phyloP scores from a whole-genome alignment of 2,329 filamentous ascomycete species.

The Bipolaris victoriae region DNA sequence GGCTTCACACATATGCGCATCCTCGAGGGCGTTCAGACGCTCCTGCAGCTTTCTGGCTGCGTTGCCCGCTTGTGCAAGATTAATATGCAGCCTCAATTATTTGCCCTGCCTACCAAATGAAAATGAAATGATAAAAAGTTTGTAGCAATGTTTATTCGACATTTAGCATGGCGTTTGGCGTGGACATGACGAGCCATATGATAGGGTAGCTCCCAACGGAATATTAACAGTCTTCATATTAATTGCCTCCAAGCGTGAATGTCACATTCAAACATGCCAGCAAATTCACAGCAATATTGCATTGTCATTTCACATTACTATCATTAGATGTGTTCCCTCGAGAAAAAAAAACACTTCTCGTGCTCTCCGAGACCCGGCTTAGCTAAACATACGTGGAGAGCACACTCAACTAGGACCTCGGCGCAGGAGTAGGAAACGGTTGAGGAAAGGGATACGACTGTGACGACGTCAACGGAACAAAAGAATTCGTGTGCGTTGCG shows the following conservation, averaged over 20 bases:
- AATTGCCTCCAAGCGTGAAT: neutral
- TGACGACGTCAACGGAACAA: constrained; percentile 40
- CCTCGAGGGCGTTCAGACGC: constrained; percentile 93
- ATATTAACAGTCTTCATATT: neutral
- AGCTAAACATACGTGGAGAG: neutral
- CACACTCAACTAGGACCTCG: constrained; percentile 7
- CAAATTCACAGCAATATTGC: neutral
- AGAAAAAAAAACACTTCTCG: neutral
- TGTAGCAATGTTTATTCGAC: constrained; percentile 12
- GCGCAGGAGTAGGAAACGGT: constrained; percentile 21
- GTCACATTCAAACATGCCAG: neutral
- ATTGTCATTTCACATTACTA: neutral
- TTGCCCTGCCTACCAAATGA: constrained; percentile 55
- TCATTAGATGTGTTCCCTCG: neutral
- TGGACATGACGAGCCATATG: neutral
- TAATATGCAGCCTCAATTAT: constrained; percentile 92
- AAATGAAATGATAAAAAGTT: constrained; percentile 19
- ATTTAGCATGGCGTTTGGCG: constrained; percentile 45
- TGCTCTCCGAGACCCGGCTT: neutral
- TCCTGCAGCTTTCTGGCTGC: constrained; percentile 92
- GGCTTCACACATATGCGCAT: constrained; percentile 99
- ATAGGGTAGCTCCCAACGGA: too few relatives aligned
- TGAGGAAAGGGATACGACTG: constrained; percentile 12
- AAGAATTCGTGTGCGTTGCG: constrained; percentile 50
- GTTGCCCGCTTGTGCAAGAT: constrained; percentile 89